phyloP scores from a whole-genome alignment of 495 filamentous ascomycete genomes.

The Emericellopsis terricola region DNA sequence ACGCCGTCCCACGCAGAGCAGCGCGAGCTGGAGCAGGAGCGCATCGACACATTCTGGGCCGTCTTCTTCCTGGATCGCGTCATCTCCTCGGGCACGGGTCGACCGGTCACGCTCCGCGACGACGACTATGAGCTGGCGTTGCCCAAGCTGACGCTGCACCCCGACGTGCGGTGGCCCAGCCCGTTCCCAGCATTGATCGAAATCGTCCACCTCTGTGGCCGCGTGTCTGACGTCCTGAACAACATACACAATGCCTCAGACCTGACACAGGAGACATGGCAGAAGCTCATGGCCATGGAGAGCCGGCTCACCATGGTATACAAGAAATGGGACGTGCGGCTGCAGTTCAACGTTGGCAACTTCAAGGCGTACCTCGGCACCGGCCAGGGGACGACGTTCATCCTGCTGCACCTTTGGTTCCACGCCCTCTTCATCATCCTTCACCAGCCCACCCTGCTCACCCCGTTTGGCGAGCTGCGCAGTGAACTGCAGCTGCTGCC shows the following conservation, averaged over 20 bases:
- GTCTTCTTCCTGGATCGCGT: conserved; percentile 74
- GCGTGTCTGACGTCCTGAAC: conserved; percentile 68
- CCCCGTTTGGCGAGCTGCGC: conserved; percentile 47
- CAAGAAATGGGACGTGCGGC: conserved; percentile 46
- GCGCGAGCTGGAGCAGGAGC: conserved; percentile 44
- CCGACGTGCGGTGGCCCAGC: conserved; percentile 45
- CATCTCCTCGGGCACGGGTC: conserved; percentile 68
- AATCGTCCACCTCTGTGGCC: conserved; percentile 68
- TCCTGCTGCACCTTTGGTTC: conserved; percentile 84
- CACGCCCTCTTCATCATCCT: conserved; percentile 72
- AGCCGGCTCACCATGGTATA: conserved; percentile 64
- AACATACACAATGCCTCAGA: conserved; percentile 60
- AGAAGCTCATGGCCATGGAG: conserved; percentile 53
- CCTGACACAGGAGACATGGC: conserved; percentile 51
- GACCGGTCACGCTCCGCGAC: conserved; percentile 62
- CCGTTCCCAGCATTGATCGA: conserved; percentile 64
- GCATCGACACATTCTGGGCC: conserved; percentile 71
- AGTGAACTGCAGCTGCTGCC: conserved; percentile 49
- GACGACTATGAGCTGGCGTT: conserved; percentile 66
- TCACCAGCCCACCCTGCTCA: conserved; percentile 63
- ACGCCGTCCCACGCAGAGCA: conserved; percentile 34
- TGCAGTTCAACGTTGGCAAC: conserved; percentile 66
- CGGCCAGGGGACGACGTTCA: conserved; percentile 66
- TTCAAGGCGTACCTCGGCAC: conserved; percentile 60
- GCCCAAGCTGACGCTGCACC: conserved; percentile 40